A percentile compares a stretch with the other conserved stretches of the same genome.
These are phyloP conservation scores for Pseudocercospora fuligena DNA, from an alignment of 2,329 filamentous ascomycete genomes.

Conservation along the genomic window DNA sequence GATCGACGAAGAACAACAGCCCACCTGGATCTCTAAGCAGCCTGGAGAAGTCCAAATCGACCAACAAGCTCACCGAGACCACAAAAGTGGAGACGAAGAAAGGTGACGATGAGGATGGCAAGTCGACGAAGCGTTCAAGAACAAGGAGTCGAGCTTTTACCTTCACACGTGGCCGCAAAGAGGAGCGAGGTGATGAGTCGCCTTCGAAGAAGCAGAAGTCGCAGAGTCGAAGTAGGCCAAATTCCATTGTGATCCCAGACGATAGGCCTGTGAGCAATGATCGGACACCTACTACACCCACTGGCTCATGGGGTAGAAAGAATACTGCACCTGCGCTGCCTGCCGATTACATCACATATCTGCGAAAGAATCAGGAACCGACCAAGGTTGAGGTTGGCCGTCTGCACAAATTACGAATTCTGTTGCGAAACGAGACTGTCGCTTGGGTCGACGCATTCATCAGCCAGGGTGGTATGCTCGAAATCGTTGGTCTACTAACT, in stretches of 20 bases:
- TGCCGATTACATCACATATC: conserved; percentile 82
- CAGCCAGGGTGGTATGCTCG: conserved; percentile 84
- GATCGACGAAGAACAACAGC: conserved; percentile 54
- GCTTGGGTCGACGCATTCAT: conserved; percentile 95
- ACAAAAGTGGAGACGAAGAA: conserved; percentile 22
- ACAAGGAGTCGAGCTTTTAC: conserved; percentile 79
- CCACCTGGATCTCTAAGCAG: conserved; percentile 53
- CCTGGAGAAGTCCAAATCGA: conserved; percentile 47
- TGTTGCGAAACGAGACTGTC: conserved; percentile 93
- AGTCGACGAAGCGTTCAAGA: conserved; percentile 49
- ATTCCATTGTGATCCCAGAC: conserved; percentile 67
- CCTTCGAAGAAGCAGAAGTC: conserved; percentile 70
- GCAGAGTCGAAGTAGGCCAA: conserved; percentile 63
- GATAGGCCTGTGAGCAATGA: conserved; percentile 25
- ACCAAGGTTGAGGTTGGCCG: conserved; percentile 90
- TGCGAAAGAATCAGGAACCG: conserved; percentile 79
- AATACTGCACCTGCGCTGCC: conserved; percentile 63
- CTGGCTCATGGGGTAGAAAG: conserved; percentile 36
- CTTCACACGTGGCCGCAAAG: conserved; percentile 68
- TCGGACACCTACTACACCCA: conserved; percentile 31
- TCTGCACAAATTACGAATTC: conserved; percentile 85
- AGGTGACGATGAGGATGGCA: conserved; percentile 35
- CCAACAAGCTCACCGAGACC: conserved; percentile 33
- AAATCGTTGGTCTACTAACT: conserved; percentile 83
- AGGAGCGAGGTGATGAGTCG: conserved; percentile 49